Evolutionary conservation across 805 yeast genomes (phyloP).

Genomic region (Saccharomycopsis oosterbeekiorum): DNA sequence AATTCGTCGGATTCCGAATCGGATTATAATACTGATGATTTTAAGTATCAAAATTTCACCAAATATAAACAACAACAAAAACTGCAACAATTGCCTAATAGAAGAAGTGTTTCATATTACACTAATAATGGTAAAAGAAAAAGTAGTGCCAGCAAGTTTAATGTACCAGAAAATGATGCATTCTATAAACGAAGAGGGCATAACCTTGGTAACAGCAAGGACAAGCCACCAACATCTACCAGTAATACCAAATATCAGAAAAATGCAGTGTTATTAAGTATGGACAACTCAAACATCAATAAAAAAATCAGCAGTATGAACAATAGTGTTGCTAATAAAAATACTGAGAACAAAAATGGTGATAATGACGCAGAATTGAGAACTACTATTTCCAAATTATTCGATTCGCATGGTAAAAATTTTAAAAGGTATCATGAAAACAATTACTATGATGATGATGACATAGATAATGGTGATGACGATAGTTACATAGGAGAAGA

Average conservation of each 20-base stretch:
- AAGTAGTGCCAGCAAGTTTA: not conserved
- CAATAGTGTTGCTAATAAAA: not conserved
- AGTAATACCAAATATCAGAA: not conserved
- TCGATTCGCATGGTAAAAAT: slow-evolving; percentile 64
- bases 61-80: slow-evolving; percentile 5
- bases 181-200: not conserved
- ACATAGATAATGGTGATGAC: slow-evolving; percentile 30
- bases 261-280: not conserved
- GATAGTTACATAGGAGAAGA: slow-evolving; percentile 25
- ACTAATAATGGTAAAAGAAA: not conserved
- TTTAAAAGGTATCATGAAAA: slow-evolving; percentile 67
- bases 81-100: not conserved
- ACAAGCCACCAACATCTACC: not conserved
- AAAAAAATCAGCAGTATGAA: not conserved
- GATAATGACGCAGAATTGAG: slow-evolving; percentile 30
- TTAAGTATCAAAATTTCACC: slow-evolving; percentile 15
- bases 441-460: slow-evolving; percentile 38
- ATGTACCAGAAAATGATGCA: not conserved
- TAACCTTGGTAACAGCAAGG: not conserved
- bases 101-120: not conserved
- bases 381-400: slow-evolving; percentile 63
- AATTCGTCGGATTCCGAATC: slow-evolving; percentile 16
- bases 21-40: slow-evolving; percentile 18
- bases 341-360: not conserved
- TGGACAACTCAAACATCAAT: slow-evolving; percentile 5